Conservation (phyloP, 192 early-diverging fungal species). For the Podochytrium sp. region DNA sequence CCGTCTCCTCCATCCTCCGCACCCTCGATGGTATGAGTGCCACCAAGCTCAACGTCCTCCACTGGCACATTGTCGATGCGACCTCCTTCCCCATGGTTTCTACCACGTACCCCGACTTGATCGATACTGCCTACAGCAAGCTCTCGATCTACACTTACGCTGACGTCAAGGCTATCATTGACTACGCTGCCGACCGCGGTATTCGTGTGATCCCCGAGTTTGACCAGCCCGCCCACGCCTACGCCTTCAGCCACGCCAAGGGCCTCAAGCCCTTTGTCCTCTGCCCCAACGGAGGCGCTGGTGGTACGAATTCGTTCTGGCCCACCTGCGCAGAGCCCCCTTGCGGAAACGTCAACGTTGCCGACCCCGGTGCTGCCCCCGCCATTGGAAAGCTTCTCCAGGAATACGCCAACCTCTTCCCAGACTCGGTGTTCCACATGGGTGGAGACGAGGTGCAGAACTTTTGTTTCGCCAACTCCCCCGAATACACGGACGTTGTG, state of each 20-base stretch:
- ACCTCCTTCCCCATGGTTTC: slow-evolving; percentile 22
- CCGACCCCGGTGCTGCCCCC: slow-evolving; percentile 56
- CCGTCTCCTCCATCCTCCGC: slow-evolving; percentile 29
- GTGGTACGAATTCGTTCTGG: background rate
- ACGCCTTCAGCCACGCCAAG: background rate
- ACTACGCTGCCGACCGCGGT: slow-evolving; percentile 76
- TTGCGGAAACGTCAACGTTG: slow-evolving; percentile 71
- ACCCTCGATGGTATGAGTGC: slow-evolving; percentile 32
- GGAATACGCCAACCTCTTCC: slow-evolving; percentile 69
- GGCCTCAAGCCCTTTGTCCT: background rate
- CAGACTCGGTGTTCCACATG: slow-evolving; percentile 73
- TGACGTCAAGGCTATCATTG: slow-evolving; percentile 71
- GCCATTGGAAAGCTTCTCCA: slow-evolving; percentile 67
- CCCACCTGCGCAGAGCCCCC: slow-evolving; percentile 61
- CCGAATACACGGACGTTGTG: background rate
- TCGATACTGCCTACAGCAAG: background rate
- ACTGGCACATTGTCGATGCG: slow-evolving; percentile 51
- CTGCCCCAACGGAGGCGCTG: background rate
- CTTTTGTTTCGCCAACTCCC: slow-evolving; percentile 1
- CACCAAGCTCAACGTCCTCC: slow-evolving; percentile 32
- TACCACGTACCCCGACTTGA: slow-evolving; percentile 1
- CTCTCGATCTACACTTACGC: slow-evolving; percentile 70
- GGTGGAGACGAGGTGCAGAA: slow-evolving; percentile 51
- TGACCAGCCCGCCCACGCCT: slow-evolving; percentile 46
- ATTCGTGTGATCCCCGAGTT: slow-evolving; percentile 92